Percentiles rank a stretch among this genome's conserved stretches.
Evolutionary conservation across 768 basidiomycete species (phyloP).

Genomic region (Hericium alpestre): DNA sequence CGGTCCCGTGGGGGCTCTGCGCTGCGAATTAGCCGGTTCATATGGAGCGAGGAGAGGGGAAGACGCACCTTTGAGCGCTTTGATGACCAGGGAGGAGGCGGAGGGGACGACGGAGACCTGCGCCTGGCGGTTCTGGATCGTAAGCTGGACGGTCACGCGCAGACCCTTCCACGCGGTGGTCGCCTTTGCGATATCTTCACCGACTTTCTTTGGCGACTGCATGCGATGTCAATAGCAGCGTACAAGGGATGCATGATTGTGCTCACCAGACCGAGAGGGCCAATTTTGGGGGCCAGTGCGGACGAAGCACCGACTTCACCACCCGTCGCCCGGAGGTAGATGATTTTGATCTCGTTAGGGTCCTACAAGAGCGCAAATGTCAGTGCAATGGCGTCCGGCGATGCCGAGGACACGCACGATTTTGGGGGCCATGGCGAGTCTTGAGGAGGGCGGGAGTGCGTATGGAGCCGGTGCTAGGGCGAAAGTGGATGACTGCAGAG

Average conservation of each 20-base stretch:
- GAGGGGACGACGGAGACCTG: constrained; percentile 93
- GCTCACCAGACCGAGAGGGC: constrained; percentile 96
- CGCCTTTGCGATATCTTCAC: constrained; percentile 99
- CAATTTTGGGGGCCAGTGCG: constrained; percentile 98
- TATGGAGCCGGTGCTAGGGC: constrained; percentile 20
- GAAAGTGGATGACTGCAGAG: constrained; percentile 10
- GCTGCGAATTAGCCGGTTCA: neutral
- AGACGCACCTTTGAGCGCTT: constrained; percentile 86
- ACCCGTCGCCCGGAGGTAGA: constrained; percentile 96
- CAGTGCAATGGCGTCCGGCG: neutral
- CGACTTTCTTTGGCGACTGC: constrained; percentile 99
- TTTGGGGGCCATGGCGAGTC: constrained; percentile 62
- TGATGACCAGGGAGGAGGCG: constrained; percentile 94
- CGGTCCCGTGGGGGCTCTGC: constrained; percentile 96
- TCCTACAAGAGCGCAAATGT: constrained; percentile 41
- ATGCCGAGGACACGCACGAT: constrained; percentile 36
- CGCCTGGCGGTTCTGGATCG: constrained; percentile 99
- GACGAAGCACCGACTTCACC: constrained; percentile 99
- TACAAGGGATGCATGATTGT: neutral
- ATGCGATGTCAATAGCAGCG: constrained; percentile 5
- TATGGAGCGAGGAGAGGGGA: neutral
- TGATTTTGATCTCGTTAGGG: constrained; percentile 97
- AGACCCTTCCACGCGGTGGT: constrained; percentile 99
- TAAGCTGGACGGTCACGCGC: constrained; percentile 96
- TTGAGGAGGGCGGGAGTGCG: constrained; percentile 18